Base-by-base conservation (phyloP, 176 grass and related monocot genomes). In the Triticum turgidum region DNA sequence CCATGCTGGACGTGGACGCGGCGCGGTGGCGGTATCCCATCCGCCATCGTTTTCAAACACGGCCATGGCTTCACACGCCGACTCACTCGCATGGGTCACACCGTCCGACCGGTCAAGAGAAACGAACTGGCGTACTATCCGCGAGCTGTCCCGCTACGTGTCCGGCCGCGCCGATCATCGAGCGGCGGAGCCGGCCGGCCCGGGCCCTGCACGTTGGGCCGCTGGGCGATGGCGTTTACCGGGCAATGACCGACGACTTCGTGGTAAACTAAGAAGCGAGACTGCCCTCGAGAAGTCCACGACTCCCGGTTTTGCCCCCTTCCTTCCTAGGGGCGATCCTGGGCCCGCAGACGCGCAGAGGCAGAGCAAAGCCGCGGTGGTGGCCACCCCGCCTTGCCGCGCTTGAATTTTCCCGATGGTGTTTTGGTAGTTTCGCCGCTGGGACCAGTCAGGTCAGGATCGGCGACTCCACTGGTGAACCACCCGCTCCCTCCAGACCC, bases 381-480 rank as follows among this genome's bases (percentile, higher is more conserved):
- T 12, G 13, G 30, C 3, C 76, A 5, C 45, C 4, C 68, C 21
- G 42, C 44, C 69, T 34, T 12, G 15, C 45, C 61, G 24, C 10
- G 58, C 76, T 39, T 22, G 80, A 27, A 8, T 65, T 66, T 64
- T 27, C 14, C 7, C 29, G 4, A 37, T 47, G 51, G 82, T 24
- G 72, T 85, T 91, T 78, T 45, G 61, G 86, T 81, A 42, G 82
- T 66, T 86, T 82, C 63, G 54, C 10, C 9, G 0, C 0, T 6
- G 11, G 33, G 11, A 8, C 78, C 52, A 63, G 90, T 89, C 87
- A 86, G 62, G 90, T 89, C 83, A 86, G 79, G 56, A 17, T 62
- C 44, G 87, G 75, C 58, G 81, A 29, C 32, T 62, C 29, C 69
- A 14, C 82, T 15, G 4, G 41, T 24, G 61, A 65, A n/a, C 45